Base-by-base conservation (phyloP, 345 rosid species). In the Gossypium longicalyx region DNA sequence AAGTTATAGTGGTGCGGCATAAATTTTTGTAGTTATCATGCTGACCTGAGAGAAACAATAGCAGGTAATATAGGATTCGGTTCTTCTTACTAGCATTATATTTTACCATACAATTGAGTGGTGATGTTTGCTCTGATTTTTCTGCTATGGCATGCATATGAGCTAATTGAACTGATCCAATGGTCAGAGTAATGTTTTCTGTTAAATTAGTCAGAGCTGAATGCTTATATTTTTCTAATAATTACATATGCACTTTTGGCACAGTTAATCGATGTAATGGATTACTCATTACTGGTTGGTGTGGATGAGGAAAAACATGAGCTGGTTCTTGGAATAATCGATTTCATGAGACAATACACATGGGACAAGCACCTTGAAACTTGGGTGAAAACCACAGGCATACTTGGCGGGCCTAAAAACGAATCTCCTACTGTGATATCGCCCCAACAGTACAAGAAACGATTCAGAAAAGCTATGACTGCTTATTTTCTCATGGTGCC, bases 281-380 rank as follows among this genome's bases (percentile, higher is more conserved):
- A 93, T 78, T 95, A 93, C 86, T 95, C 98, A 5, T 81, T 95
- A 72, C 88, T 93, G 75, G 98, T 90, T 45, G 98, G 98, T 9
- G 87, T 93, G 75, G 98, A 95, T 64, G 91, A 89, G 82, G 94
- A 90, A 83, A 84, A 83, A 74, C 89, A 86, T 8, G 97, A 95
- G 74, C 84, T 93, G 72, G 93, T 90, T 56, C 84, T 93, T 52
- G 98, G 98, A 79, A 91, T 90, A 58, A 95, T 95, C 25, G 99
- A 93, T 79, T 95, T 93, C 79, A 81, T 95, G 97, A 89, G 98
- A 86, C 99, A 93, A 68, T 95, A 95, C 79, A 93, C 98, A 4
- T 94, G 93, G 98, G 98, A 94, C 89, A 95, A 95, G 88, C 99
- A 91, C 76, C 86, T 95, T 29, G 98, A 95, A 83, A 89, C 97